Percentiles rank a stretch among this genome's conserved stretches.
These are phyloP conservation scores for Geotrichum citri-aurantii DNA, from an alignment of 1,139 yeast species.

Conservation along the genomic window DNA sequence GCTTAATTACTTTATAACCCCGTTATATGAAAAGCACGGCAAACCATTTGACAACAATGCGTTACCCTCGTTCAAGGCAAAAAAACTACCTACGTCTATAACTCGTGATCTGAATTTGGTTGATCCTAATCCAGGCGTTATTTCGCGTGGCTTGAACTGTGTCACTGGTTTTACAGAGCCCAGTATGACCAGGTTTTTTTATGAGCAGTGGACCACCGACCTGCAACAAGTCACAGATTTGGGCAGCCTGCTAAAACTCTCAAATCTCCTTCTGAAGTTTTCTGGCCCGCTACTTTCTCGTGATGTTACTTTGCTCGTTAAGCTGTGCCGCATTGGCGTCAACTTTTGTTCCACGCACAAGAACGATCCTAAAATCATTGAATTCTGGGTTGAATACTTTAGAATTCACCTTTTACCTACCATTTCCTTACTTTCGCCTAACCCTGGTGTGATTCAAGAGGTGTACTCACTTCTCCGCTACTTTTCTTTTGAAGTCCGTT, in stretches of 20 bases:
- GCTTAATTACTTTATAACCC: constrained; percentile 47
- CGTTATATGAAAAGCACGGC: constrained; percentile 39
- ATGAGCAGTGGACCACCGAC: constrained; percentile 45
- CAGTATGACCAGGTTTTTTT: constrained; percentile 43
- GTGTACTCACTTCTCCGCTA: constrained; percentile 50
- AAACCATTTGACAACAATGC: constrained; percentile 6
- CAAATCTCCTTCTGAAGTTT: constrained; percentile 49
- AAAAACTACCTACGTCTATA: constrained; percentile 21
- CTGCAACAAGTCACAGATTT: constrained; percentile 40
- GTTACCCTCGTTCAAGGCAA: constrained; percentile 13
- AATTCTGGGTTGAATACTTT: constrained; percentile 55
- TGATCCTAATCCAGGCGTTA: constrained; percentile 12
- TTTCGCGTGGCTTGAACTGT: constrained; percentile 13
- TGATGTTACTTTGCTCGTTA: constrained; percentile 46
- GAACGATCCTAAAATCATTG: constrained; percentile 25
- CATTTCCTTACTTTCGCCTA: constrained; percentile 53
- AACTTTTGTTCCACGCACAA: constrained; percentile 28
- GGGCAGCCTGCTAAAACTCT: constrained; percentile 44
- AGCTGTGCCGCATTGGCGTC: constrained; percentile 56
- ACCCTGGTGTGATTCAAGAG: constrained; percentile 58
- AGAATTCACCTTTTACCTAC: constrained; percentile 67
- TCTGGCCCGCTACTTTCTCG: constrained; percentile 55
- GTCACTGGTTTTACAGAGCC: constrained; percentile 17
- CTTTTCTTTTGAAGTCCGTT: constrained; percentile 62
- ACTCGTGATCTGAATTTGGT: constrained; percentile 20